phyloP scores from a whole-genome alignment of 2,329 filamentous ascomycete species.

The Hypoxylon sp. region DNA sequence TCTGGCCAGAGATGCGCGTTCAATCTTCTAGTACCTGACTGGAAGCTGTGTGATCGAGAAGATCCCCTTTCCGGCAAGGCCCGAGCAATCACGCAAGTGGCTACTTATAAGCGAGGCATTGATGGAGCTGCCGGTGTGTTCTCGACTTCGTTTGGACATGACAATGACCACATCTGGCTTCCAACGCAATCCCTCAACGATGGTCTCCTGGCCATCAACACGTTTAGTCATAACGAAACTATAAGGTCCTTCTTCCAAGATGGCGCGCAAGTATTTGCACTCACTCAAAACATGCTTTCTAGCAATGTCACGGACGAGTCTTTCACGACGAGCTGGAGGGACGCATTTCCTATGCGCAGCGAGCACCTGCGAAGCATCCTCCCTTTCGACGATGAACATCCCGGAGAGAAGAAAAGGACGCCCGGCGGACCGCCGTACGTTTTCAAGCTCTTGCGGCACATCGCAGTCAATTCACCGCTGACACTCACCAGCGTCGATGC shows the following conservation, averaged over 20 bases:
- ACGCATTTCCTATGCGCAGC: constrained; percentile 37
- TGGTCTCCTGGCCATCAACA: constrained; percentile 24
- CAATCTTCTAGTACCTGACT: constrained; percentile 44
- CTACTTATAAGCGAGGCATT: constrained; percentile 39
- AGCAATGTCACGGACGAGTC: background rate
- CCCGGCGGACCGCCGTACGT: constrained; percentile 10
- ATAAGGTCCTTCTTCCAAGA: constrained; percentile 28
- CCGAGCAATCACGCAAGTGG: constrained; percentile 27
- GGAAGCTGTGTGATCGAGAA: constrained; percentile 35
- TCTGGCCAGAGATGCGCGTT: constrained; percentile 38
- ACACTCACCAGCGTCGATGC: constrained; percentile 30
- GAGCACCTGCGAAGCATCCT: constrained; percentile 30
- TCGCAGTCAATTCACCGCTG: constrained; percentile 43
- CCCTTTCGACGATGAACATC: constrained; percentile 44
- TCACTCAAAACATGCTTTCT: constrained; percentile 16
- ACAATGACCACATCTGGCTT: constrained; percentile 40
- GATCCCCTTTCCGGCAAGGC: constrained; percentile 14
- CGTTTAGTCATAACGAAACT: constrained; percentile 29
- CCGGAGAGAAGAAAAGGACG: constrained; percentile 13
- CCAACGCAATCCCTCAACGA: constrained; percentile 32
- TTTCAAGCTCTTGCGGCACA: constrained; percentile 40
- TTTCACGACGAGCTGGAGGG: background rate
- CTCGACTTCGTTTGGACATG: constrained; percentile 27
- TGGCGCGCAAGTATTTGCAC: constrained; percentile 42
- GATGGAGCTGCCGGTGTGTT: constrained; percentile 27